Evolutionary conservation across 257 asterid species (phyloP).

Genomic region (Gynochthodes officinalis): DNA sequence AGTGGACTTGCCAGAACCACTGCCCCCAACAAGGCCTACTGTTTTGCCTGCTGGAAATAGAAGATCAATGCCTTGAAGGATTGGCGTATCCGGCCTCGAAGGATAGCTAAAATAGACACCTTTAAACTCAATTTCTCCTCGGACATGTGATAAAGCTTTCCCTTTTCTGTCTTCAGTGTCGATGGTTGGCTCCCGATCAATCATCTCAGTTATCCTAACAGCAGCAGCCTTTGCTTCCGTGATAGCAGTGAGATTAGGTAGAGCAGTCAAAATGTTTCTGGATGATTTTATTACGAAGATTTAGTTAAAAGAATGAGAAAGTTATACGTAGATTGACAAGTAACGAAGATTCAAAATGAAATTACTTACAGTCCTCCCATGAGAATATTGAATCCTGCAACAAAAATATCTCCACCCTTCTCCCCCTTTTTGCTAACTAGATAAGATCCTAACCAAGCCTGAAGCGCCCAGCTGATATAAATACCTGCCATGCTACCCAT

Average conservation of each 20-base stretch:
- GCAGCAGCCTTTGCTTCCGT: constrained; percentile 77
- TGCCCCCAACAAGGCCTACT: constrained; percentile 69
- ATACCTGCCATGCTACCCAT: constrained; percentile 78
- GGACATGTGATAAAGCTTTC: constrained; percentile 70
- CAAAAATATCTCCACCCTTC: constrained; percentile 76
- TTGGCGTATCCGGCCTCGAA: constrained; percentile 56
- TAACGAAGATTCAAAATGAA: neutral
- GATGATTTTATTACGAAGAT: neutral
- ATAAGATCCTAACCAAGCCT: constrained; percentile 74
- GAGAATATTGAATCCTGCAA: constrained; percentile 81
- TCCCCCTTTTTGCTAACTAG: constrained; percentile 62
- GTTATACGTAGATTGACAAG: neutral
- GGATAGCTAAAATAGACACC: constrained; percentile 68
- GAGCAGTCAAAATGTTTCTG: constrained; percentile 47
- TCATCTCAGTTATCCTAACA: constrained; percentile 63
- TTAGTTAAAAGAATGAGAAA: neutral
- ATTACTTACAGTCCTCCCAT: constrained; percentile 79
- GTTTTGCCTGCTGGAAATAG: constrained; percentile 58
- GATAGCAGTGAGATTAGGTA: constrained; percentile 80
- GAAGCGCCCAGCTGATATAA: constrained; percentile 81
- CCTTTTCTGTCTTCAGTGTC: constrained; percentile 73
- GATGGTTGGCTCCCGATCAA: constrained; percentile 53
- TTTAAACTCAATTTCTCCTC: constrained; percentile 70
- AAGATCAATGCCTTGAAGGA: constrained; percentile 59
- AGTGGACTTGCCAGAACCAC: constrained; percentile 85